These are phyloP conservation scores for Lepidopterella palustris DNA, from an alignment of 495 filamentous ascomycete species.

Conservation along the genomic window DNA sequence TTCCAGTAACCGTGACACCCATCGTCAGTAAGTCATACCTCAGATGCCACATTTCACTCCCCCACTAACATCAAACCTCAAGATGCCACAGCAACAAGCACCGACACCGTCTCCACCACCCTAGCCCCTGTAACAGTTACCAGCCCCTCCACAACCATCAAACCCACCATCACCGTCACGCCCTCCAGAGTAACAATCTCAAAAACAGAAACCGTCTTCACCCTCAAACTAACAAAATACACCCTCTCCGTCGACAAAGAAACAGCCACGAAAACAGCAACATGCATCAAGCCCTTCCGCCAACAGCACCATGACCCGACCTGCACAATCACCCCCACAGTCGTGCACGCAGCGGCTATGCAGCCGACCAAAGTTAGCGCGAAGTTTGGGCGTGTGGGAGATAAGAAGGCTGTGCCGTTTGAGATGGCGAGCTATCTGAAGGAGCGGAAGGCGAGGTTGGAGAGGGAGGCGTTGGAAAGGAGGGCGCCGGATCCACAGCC, in stretches of 20 bases:
- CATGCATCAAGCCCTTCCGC: conserved; percentile 19
- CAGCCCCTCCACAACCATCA: conserved; percentile 23
- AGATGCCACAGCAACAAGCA: conserved; percentile 20
- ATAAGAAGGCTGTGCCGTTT: conserved; percentile 6
- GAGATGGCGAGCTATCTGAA: conserved; percentile 6
- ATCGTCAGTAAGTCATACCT: conserved; percentile 22
- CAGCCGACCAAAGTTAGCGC: conserved; percentile 3
- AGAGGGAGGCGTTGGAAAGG: conserved; percentile 15
- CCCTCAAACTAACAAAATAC: conserved; percentile 24
- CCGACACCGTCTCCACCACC: conserved; percentile 17
- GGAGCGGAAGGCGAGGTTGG: conserved; percentile 10
- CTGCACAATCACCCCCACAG: conserved; percentile 24
- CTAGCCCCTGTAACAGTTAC: conserved; percentile 26
- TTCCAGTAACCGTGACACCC: conserved; percentile 22
- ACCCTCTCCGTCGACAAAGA: conserved; percentile 18
- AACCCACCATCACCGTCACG: conserved; percentile 29
- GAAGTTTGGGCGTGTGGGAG: conserved; percentile 20
- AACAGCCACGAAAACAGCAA: conserved; percentile 27
- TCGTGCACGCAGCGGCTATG: conserved; percentile 8
- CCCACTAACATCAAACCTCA: neutral
- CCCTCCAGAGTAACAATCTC: conserved; percentile 27
- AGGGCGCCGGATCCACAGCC: conserved; percentile 34
- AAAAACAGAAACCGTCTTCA: conserved; percentile 27
- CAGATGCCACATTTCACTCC: neutral
- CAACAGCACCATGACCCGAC: conserved; percentile 22